A percentile compares a stretch with the other conserved stretches of the same genome.
phyloP scores from a whole-genome alignment of 2,329 filamentous ascomycete genomes.

The Beauveria sp. region DNA sequence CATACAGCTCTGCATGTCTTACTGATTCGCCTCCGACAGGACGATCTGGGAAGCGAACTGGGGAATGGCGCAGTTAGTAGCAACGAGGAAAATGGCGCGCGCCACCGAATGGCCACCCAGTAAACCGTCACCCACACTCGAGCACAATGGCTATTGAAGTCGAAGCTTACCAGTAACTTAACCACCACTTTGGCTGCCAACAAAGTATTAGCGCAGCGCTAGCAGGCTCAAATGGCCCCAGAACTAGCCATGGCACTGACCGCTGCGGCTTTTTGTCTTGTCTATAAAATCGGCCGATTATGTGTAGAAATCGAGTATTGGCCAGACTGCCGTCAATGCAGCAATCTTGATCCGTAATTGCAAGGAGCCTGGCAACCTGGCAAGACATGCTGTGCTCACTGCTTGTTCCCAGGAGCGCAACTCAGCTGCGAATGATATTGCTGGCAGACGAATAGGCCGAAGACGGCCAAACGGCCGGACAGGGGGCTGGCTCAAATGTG shows the following conservation, averaged over 20 bases:
- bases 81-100: neutral
- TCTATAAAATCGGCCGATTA: neutral
- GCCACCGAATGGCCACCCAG: neutral
- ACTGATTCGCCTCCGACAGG: slow-evolving; percentile 28
- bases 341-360: slow-evolving; percentile 1
- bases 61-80: neutral
- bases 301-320: neutral
- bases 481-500: neutral
- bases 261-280: neutral
- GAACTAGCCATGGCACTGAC: neutral
- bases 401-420: neutral
- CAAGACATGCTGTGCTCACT: neutral
- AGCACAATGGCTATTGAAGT: neutral
- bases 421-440: neutral
- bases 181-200: neutral
- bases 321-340: neutral
- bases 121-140: neutral
- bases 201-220: neutral
- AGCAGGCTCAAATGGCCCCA: neutral
- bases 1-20: slow-evolving; percentile 30
- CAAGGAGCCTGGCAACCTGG: neutral
- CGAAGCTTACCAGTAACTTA: neutral
- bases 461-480: neutral
- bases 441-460: neutral
- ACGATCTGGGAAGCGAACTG: slow-evolving; percentile 18